Percentiles rank a stretch among this genome's conserved stretches.
Conservation (phyloP, 208 protist species). For the Crithidia expoeki region DNA sequence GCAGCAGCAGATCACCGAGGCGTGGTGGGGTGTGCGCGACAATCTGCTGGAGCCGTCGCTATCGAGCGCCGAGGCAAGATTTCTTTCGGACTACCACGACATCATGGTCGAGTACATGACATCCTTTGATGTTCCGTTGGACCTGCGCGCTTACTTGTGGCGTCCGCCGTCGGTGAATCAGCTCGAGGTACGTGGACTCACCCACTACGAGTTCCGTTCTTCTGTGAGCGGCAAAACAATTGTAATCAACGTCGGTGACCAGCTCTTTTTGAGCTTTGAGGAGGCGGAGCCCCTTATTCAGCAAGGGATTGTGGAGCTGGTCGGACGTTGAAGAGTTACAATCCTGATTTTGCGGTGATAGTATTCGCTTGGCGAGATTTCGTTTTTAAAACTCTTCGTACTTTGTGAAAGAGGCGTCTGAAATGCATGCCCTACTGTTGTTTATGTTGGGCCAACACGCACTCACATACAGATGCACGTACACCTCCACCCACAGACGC, state of each 20-base stretch:
- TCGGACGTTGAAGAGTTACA: constrained; percentile 27
- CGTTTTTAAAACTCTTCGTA: too few species aligned
- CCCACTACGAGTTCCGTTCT: constrained; percentile 78
- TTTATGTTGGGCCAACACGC: too few species aligned
- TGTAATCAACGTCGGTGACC: constrained; percentile 78
- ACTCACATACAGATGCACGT: too few species aligned
- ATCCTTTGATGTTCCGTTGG: constrained; percentile 78
- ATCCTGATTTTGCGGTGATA: too few species aligned
- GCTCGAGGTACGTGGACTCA: constrained; percentile 76
- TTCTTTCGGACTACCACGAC: constrained; percentile 77
- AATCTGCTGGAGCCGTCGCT: constrained; percentile 62
- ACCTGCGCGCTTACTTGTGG: constrained; percentile 83
- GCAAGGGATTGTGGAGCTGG: constrained; percentile 76
- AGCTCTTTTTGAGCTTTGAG: constrained; percentile 77
- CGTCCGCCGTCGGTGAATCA: constrained; percentile 77
- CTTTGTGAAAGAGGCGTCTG: too few species aligned
- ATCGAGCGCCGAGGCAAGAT: constrained; percentile 54
- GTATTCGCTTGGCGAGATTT: too few species aligned
- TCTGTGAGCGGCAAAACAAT: constrained; percentile 70
- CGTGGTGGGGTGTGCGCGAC: constrained; percentile 82
- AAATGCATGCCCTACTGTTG: too few species aligned
- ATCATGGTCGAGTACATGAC: constrained; percentile 91
- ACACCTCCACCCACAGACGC: too few species aligned
- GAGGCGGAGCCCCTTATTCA: constrained; percentile 85
- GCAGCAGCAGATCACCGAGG: constrained; percentile 54